These are phyloP conservation scores for Phanerochaete carnosa DNA, from an alignment of 768 basidiomycete genomes.

Conservation along the genomic window DNA sequence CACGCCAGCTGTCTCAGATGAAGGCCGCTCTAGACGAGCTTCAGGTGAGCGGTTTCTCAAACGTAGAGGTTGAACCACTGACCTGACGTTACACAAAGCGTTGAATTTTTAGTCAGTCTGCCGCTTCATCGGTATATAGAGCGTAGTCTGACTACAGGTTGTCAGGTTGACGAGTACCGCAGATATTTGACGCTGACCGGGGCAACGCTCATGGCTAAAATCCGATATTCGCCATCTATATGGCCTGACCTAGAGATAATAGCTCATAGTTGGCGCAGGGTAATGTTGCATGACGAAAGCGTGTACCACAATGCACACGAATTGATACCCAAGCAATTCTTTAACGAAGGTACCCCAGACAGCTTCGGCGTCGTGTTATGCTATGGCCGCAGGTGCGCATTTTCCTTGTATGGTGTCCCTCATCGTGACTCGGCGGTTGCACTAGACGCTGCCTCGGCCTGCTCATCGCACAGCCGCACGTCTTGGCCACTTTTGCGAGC, in stretches of 20 bases:
- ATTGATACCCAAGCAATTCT: neutral
- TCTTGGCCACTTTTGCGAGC: conserved; percentile 15
- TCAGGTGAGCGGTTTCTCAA: no score
- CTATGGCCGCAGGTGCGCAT: conserved; percentile 1
- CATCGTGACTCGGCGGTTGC: neutral
- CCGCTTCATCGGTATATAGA: no score
- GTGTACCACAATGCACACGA: neutral
- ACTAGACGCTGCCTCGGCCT: conserved; percentile 20
- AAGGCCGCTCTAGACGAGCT: no score
- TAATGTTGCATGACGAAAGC: neutral
- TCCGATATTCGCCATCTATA: neutral
- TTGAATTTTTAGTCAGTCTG: no score
- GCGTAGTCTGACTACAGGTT: no score
- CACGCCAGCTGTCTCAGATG: no score
- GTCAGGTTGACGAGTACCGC: conserved; percentile 14
- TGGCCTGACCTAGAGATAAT: no score
- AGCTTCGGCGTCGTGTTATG: neutral
- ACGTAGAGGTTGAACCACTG: no score
- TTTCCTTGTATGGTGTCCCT: neutral
- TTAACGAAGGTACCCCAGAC: neutral
- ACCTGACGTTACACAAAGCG: no score
- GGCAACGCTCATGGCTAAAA: conserved; percentile 1
- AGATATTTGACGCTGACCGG: conserved; percentile 9
- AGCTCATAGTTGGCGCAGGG: neutral
- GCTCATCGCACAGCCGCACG: conserved; percentile 15